Percentiles rank a stretch among this genome's conserved stretches.
Conservation (phyloP, 495 filamentous ascomycete genomes). For the Astrocystis sublimbata region DNA sequence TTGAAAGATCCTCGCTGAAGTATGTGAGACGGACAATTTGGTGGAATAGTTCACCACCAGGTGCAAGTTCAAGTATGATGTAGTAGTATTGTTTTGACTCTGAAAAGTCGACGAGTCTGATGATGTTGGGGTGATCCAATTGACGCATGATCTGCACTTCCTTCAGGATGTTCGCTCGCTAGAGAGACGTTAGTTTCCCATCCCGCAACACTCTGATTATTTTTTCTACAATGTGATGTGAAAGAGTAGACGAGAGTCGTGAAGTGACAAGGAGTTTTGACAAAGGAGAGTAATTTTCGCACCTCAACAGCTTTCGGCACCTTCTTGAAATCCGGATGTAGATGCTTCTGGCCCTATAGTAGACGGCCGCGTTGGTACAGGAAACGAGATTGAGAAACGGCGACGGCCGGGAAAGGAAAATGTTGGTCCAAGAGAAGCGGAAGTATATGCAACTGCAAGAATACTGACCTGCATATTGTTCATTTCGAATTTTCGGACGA, state of each 20-base stretch:
- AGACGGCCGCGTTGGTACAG: conserved; percentile 45
- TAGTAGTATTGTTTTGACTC: conserved; percentile 96
- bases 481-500: conserved; percentile 98
- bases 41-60: conserved; percentile 95
- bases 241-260: conserved; percentile 21
- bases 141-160: conserved; percentile 99
- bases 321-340: conserved; percentile 95
- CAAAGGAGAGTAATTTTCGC: conserved; percentile 59
- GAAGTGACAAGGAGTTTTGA: conserved; percentile 21
- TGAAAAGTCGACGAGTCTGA: conserved; percentile 88
- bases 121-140: conserved; percentile 92
- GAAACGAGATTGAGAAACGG: conserved; percentile 15
- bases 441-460: conserved; percentile 25
- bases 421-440: conserved; percentile 23
- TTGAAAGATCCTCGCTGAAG: conserved; percentile 92
- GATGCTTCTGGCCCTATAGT: conserved; percentile 74
- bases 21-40: conserved; percentile 98
- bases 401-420: conserved; percentile 22
- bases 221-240: conserved; percentile 1
- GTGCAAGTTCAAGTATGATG: conserved; percentile 92
- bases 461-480: conserved; percentile 91
- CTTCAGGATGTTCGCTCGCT: conserved; percentile 97
- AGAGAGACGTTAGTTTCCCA: conserved; percentile 21
- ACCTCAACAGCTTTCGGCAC: conserved; percentile 95
- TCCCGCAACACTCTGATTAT: not conserved